Evolutionary conservation across 2,329 filamentous ascomycete species (phyloP), one percentile per base, ranked within the genome.

Genomic region (Colletotrichum sp.): DNA sequence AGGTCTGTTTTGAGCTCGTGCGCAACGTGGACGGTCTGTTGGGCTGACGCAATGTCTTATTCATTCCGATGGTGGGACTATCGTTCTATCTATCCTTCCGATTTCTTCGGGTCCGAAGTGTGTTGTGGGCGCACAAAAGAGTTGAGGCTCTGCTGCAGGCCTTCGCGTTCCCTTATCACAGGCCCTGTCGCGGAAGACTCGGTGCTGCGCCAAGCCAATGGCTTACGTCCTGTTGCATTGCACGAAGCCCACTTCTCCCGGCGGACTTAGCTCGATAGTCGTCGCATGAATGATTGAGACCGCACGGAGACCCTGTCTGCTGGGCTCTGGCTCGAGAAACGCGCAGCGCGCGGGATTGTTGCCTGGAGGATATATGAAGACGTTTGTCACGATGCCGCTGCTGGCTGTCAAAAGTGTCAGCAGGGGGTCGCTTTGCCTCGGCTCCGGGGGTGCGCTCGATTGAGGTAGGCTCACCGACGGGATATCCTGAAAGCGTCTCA

Each of bases 401-500:
- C 71, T 66, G 10, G n/a, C 65, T 76, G 66, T 66, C 59, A 52
- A 52, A 55, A 6, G 36, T 72, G 69, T 70, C 26, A 52, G 57
- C 57, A 70, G 62, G 55, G 55, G 26, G 30, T 36, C 28, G 55
- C 28, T 44, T 36, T 63, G 57, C 68, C 68, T 70, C 57, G 68
- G 68, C 63, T 64, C 26, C 63, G 69, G 73, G 7, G 44, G 18
- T n/a, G 32, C 18, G 68, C 71, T 71, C 36, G 44, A 69, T 75
- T 60, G 26, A 74, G 71, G 28, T 39, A 67, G 36, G 3, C 49
- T 36, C 52, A 60, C 65, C 71, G 66, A 75, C 60, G 12, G 28
- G 24, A 24, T 57, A 76, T 44, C 69, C 73, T 63, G 70, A 73
- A 15, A 76, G 44, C 57, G 73, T 76, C 63, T 75, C 74, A 67